These are phyloP conservation scores for Tulasnella sp. DNA, from an alignment of 768 basidiomycete genomes.

Conservation along the genomic window DNA sequence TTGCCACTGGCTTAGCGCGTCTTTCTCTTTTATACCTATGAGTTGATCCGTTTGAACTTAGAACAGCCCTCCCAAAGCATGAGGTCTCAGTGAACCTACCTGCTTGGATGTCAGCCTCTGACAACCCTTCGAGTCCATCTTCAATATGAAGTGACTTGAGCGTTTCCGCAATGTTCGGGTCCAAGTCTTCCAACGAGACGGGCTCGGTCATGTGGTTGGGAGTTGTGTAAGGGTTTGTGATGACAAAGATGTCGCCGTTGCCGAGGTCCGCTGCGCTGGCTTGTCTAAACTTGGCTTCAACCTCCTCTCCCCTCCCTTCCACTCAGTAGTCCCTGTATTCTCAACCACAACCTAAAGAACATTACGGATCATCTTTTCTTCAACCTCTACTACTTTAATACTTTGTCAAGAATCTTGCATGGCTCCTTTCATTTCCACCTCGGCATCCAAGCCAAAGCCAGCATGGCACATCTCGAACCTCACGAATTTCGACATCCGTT, in stretches of 20 bases:
- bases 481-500: constrained; percentile 6
- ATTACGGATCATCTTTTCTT: background rate
- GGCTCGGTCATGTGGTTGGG: background rate
- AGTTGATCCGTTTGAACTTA: background rate
- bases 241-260: background rate
- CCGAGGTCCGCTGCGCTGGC: background rate
- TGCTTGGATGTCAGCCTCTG: constrained; percentile 10
- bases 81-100: background rate
- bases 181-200: background rate
- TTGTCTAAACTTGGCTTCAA: constrained; percentile 1
- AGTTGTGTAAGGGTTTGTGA: background rate
- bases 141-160: constrained; percentile 20
- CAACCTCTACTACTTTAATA: background rate
- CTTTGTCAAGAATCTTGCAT: background rate
- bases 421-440: background rate
- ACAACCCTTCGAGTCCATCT: background rate
- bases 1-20: constrained; percentile 10
- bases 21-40: background rate
- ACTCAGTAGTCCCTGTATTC: background rate
- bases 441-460: background rate
- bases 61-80: background rate
- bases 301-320: background rate
- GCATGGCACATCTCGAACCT: constrained; percentile 9
- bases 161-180: constrained; percentile 11
- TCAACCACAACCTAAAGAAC: background rate